Evolutionary conservation across 129 eudicot species (phyloP).

Genomic region (Silybum marianum): DNA sequence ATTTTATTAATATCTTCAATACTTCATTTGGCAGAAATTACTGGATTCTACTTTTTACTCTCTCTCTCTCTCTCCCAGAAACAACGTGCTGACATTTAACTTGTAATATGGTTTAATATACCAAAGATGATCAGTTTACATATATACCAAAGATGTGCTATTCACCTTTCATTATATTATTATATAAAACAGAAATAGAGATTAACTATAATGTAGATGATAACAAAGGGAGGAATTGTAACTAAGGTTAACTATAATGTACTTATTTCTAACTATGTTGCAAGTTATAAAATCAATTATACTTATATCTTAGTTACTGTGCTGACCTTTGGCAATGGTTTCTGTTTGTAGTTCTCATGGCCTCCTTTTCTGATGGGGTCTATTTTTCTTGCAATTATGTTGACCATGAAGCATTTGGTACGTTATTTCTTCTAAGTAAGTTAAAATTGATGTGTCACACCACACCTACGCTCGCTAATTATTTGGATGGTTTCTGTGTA

Average conservation of each 20-base stretch:
- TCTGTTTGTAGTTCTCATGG: conserved; percentile 81
- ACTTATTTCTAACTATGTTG: too few relatives aligned
- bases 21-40: background rate
- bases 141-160: background rate
- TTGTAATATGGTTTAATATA: too few relatives aligned
- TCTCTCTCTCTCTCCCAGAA: background rate
- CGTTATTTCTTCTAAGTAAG: background rate
- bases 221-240: too few relatives aligned
- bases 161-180: background rate
- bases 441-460: background rate
- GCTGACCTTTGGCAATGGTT: conserved; percentile 19
- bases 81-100: too few relatives aligned
- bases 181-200: background rate
- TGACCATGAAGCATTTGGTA: conserved; percentile 96
- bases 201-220: too few relatives aligned
- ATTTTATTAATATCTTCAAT: background rate
- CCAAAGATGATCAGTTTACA: background rate
- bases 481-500: conserved; percentile 21
- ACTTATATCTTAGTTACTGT: background rate
- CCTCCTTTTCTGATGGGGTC: conserved; percentile 96
- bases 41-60: background rate
- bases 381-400: conserved; percentile 67
- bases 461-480: conserved; percentile 3
- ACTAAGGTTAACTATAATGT: too few relatives aligned
- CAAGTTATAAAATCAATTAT: too few relatives aligned